Conservation (phyloP, 352 stramenopile species). For the Pythium periplocum region DNA sequence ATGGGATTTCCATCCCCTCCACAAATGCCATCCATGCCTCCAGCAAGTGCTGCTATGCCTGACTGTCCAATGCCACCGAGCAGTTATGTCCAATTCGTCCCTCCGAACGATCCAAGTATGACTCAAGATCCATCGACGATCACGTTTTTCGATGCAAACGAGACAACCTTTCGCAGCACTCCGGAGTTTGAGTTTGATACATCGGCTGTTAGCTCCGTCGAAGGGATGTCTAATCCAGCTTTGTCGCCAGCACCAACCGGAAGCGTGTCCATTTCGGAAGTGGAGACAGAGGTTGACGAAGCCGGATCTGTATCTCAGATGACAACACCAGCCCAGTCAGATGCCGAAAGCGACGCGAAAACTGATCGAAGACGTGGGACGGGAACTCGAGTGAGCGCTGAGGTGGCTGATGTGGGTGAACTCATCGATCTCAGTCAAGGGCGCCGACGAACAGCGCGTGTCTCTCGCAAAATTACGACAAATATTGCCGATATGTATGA, state of each 20-base stretch:
- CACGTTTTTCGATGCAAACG: constrained; percentile 64
- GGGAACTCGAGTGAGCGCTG: neutral
- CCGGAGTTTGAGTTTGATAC: constrained; percentile 44
- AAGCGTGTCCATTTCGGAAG: constrained; percentile 31
- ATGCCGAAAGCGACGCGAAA: constrained; percentile 39
- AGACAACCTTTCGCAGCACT: constrained; percentile 49
- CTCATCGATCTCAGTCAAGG: constrained; percentile 14
- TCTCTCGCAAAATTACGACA: constrained; percentile 67
- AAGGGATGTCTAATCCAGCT: constrained; percentile 8
- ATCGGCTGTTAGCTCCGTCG: constrained; percentile 9
- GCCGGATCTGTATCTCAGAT: constrained; percentile 59
- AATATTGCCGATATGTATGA: constrained; percentile 82
- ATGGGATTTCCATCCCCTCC: constrained; percentile 24
- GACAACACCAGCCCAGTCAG: constrained; percentile 63
- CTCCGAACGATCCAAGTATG: constrained; percentile 50
- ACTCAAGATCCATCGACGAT: constrained; percentile 18
- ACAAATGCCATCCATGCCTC: constrained; percentile 2
- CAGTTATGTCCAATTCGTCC: constrained; percentile 34
- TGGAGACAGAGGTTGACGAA: constrained; percentile 54
- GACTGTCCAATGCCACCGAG: constrained; percentile 1
- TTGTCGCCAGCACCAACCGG: constrained; percentile 10
- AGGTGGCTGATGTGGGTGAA: constrained; percentile 9
- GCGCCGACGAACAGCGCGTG: constrained; percentile 44
- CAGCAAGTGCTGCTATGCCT: neutral
- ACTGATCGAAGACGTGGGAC: neutral